Percentiles rank a stretch among this genome's conserved stretches.
These are phyloP conservation scores for Sporisorium graminicola DNA, from an alignment of 1,284 basidiomycete species.

Conservation along the genomic window DNA sequence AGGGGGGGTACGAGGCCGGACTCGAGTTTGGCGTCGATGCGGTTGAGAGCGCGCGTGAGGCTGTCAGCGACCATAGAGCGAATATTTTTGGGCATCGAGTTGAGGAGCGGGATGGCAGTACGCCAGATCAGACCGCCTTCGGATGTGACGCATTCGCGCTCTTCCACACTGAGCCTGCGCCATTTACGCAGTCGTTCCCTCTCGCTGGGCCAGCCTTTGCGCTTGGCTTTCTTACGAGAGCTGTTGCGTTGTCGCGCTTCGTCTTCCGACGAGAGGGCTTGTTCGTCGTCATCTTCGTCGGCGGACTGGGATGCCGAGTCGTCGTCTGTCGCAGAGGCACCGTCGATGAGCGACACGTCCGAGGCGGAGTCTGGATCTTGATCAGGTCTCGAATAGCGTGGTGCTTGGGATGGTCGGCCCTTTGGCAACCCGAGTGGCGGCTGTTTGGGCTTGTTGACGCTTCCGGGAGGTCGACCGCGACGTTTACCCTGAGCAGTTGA, in stretches of 20 bases:
- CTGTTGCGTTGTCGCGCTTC: slow-evolving; percentile 2
- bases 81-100: slow-evolving; percentile 50
- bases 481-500: background rate
- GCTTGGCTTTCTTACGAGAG: slow-evolving; percentile 7
- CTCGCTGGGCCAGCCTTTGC: slow-evolving; percentile 41
- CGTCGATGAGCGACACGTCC: slow-evolving; percentile 42
- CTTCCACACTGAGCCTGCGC: slow-evolving; percentile 43
- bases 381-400: slow-evolving; percentile 7
- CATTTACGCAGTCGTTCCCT: slow-evolving; percentile 39
- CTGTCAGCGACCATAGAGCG: slow-evolving; percentile 36
- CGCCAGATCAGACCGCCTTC: slow-evolving; percentile 58
- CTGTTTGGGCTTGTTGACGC: slow-evolving; percentile 16
- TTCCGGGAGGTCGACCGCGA: slow-evolving; percentile 18
- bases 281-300: slow-evolving; percentile 17
- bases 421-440: slow-evolving; percentile 9
- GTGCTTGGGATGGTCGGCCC: slow-evolving; percentile 5
- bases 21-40: slow-evolving; percentile 44
- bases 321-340: slow-evolving; percentile 29
- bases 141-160: slow-evolving; percentile 49
- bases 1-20: slow-evolving; percentile 39
- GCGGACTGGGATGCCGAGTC: slow-evolving; percentile 13
- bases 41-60: slow-evolving; percentile 31
- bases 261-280: slow-evolving; percentile 20
- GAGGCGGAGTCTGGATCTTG: slow-evolving; percentile 15
- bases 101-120: slow-evolving; percentile 46